These are phyloP conservation scores for Dictyostelium intermedium DNA, from an alignment of 78 protist genomes.

Conservation along the genomic window DNA sequence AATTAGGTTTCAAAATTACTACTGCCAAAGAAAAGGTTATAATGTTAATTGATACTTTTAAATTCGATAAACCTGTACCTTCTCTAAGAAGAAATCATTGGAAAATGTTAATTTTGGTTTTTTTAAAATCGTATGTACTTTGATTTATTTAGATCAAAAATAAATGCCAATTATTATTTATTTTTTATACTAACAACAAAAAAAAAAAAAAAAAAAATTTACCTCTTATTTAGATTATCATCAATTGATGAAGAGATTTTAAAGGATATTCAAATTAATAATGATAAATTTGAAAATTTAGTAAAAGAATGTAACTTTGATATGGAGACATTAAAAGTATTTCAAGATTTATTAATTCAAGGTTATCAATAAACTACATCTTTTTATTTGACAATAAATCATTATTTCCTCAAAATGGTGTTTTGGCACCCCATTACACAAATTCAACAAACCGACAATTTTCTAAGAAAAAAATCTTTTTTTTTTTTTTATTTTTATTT, in stretches of 20 bases:
- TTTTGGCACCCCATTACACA: no score
- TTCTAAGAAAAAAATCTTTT: no score
- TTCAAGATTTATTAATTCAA: conserved; percentile 34
- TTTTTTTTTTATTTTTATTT: no score
- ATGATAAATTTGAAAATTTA: background rate
- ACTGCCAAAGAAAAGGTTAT: background rate
- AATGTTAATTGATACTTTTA: conserved; percentile 45
- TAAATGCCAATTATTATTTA: no score
- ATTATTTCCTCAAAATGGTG: no score
- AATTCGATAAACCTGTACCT: conserved; percentile 43
- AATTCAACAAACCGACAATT: no score
- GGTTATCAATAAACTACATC: conserved; percentile 46
- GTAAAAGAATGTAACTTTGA: conserved; percentile 35
- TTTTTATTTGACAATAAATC: no score
- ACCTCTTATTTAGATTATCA: conserved; percentile 7
- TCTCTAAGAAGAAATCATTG: conserved; percentile 39
- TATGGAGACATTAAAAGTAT: conserved; percentile 43
- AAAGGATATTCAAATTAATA: background rate
- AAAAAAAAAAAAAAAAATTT: no score
- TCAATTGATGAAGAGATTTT: background rate
- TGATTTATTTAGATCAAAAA: background rate
- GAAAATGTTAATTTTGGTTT: conserved; percentile 50
- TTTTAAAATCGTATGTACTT: conserved; percentile 18
- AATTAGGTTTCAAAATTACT: background rate
- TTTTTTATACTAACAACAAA: no score